phyloP scores from a whole-genome alignment of 495 filamentous ascomycete genomes.

The Daldinia loculata region DNA sequence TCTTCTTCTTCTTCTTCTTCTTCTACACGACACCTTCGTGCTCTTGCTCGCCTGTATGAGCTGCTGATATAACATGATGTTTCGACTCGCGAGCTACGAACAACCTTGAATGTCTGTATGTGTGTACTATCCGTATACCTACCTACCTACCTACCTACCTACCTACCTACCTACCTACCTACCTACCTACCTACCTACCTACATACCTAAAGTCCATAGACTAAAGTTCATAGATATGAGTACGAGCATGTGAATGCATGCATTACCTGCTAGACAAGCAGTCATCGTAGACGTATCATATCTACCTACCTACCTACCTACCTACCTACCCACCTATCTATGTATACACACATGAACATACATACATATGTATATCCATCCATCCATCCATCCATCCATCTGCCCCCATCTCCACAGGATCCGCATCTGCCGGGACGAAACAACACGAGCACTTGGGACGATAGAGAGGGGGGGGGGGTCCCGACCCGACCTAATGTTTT shows the following conservation, averaged over 20 bases:
- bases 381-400: not conserved
- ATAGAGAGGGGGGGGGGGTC: not conserved
- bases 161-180: too few relatives aligned
- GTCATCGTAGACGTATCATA: not conserved
- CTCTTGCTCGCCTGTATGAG: not conserved
- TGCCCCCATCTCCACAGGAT: not conserved
- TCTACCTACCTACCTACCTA: too few relatives aligned
- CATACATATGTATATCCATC: not conserved
- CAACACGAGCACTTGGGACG: not conserved
- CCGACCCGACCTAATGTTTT: conserved; percentile 11
- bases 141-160: too few relatives aligned
- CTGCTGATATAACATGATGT: not conserved
- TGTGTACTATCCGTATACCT: too few relatives aligned
- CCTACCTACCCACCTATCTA: too few relatives aligned
- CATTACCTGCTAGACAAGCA: not conserved
- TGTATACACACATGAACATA: not conserved
- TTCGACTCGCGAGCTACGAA: not conserved
- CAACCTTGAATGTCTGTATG: not conserved
- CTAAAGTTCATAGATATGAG: not conserved
- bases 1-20: not conserved
- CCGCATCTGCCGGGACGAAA: not conserved
- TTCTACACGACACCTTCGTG: not conserved
- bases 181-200: too few relatives aligned
- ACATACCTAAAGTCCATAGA: too few relatives aligned
- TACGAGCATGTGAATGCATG: not conserved